These are phyloP conservation scores for Ophiostoma ulmi DNA, from an alignment of 2,329 filamentous ascomycete genomes.

Conservation along the genomic window DNA sequence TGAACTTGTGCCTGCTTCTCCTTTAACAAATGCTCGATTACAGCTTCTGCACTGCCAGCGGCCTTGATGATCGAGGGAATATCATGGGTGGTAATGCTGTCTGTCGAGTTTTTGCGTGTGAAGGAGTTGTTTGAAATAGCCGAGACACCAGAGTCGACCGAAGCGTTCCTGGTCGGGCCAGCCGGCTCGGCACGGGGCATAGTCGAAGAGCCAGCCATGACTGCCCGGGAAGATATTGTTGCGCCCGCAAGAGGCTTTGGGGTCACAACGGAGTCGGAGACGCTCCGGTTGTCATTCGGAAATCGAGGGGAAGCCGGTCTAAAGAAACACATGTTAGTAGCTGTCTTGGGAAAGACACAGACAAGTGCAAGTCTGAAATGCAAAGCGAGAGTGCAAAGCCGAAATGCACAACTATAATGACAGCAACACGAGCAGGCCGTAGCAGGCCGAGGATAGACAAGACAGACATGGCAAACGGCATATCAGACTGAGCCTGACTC, in stretches of 20 bases:
- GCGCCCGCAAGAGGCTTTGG: constrained; percentile 42
- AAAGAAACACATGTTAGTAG: constrained; percentile 17
- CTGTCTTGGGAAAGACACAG: background rate
- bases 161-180: constrained; percentile 64
- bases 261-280: constrained; percentile 41
- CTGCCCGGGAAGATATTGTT: constrained; percentile 36
- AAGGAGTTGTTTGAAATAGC: constrained; percentile 59
- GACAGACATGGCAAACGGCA: background rate
- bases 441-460: background rate
- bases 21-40: constrained; percentile 80
- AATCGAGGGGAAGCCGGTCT: constrained; percentile 33
- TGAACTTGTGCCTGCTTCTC: constrained; percentile 85
- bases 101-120: constrained; percentile 54
- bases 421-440: background rate
- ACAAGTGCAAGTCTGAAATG: background rate
- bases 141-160: constrained; percentile 90
- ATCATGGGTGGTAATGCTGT: constrained; percentile 61
- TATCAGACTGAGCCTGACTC: background rate
- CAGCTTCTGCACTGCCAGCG: constrained; percentile 82
- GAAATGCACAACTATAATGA: background rate
- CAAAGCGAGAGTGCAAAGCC: background rate
- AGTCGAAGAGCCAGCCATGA: constrained; percentile 46
- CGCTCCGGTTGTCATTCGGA: constrained; percentile 49
- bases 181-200: constrained; percentile 40
- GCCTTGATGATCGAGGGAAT: constrained; percentile 73